Percentiles rank a stretch among this genome's conserved stretches.
Conservation (phyloP, 192 early-diverging fungal species). For the Gaertneriomyces sp. region DNA sequence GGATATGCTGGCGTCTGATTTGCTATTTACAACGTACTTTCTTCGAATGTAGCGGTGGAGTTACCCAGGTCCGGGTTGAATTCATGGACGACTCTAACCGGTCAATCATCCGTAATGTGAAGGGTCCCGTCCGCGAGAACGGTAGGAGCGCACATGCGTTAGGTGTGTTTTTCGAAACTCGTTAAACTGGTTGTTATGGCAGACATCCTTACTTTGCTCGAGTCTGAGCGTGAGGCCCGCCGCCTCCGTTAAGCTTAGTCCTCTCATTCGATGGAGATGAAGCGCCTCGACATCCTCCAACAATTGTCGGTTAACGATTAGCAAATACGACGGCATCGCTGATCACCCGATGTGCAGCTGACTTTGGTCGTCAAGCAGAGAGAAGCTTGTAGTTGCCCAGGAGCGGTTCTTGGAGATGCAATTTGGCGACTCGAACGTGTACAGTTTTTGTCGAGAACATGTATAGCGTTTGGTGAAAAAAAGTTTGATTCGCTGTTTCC, state of each 20-base stretch:
- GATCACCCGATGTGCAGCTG: too few species aligned
- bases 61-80: conserved; percentile 98
- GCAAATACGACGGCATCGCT: too few species aligned
- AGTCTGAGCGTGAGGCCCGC: conserved; percentile 99
- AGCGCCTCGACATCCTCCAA: too few species aligned
- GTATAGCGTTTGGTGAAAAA: too few species aligned
- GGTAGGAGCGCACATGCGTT: conserved; percentile 34
- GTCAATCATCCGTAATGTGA: conserved; percentile 99
- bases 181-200: conserved; percentile 7
- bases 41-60: conserved; percentile 71
- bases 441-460: too few species aligned
- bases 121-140: conserved; percentile 97
- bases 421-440: too few species aligned
- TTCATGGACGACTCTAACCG: conserved; percentile 94
- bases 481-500: too few species aligned
- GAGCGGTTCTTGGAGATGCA: too few species aligned
- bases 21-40: not conserved
- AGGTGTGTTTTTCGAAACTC: not conserved
- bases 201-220: conserved; percentile 93
- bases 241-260: conserved; percentile 81
- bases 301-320: too few species aligned
- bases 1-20: not conserved
- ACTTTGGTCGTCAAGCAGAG: too few species aligned
- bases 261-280: too few species aligned
- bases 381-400: too few species aligned